phyloP scores from a whole-genome alignment of 169 alveolate species.

The Plasmodium fragile region DNA sequence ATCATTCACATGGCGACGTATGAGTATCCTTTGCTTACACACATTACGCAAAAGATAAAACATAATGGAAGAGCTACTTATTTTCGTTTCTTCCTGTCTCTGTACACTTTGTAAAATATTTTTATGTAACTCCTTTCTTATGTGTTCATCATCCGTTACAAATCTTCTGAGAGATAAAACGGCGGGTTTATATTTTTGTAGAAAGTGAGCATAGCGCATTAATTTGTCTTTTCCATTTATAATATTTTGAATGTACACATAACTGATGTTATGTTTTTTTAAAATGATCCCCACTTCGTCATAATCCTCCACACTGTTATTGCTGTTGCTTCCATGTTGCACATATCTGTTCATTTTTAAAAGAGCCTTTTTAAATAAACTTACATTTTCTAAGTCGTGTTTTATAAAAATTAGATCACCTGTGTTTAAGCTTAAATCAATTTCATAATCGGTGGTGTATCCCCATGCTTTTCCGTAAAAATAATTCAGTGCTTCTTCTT shows the following conservation, averaged over 20 bases:
- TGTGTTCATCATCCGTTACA: conserved; percentile 51
- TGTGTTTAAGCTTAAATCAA: conserved; percentile 60
- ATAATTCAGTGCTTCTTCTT: conserved; percentile 60
- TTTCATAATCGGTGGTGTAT: conserved; percentile 75
- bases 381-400: conserved; percentile 59
- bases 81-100: not conserved
- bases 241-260: conserved; percentile 56
- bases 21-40: conserved; percentile 1
- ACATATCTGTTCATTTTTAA: conserved; percentile 63
- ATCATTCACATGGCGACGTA: not conserved
- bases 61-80: conserved; percentile 16
- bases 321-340: conserved; percentile 3
- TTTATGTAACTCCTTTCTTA: conserved; percentile 48
- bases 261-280: conserved; percentile 65
- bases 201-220: conserved; percentile 61
- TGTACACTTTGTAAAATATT: conserved; percentile 31
- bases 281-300: conserved; percentile 69
- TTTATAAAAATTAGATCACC: conserved; percentile 73
- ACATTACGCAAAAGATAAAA: conserved; percentile 40
- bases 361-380: conserved; percentile 35
- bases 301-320: conserved; percentile 5
- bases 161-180: conserved; percentile 75
- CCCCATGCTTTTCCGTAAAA: conserved; percentile 78
- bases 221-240: conserved; percentile 57
- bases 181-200: conserved; percentile 70